Percentiles rank a stretch among this genome's conserved stretches.
Conservation (phyloP, 1,284 basidiomycete species). For the Crepidotus sp. region DNA sequence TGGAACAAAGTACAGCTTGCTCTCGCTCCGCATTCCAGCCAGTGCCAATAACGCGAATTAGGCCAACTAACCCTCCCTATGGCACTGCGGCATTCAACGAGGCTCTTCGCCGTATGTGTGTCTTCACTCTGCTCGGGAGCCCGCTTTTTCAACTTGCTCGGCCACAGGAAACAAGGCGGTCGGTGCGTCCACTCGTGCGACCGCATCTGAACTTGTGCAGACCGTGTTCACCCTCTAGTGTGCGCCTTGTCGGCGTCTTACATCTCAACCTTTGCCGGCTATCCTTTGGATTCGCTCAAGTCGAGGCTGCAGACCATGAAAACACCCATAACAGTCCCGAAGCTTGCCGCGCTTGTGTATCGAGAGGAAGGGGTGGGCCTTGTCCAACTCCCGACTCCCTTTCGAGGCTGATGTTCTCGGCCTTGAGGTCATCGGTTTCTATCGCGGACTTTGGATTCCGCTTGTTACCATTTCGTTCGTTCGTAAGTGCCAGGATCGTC, state of each 20-base stretch:
- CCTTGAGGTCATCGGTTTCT: constrained; percentile 67
- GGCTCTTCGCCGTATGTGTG: constrained; percentile 50
- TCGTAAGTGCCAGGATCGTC: constrained; percentile 44
- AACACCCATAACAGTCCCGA: constrained; percentile 64
- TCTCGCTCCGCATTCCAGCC: constrained; percentile 2
- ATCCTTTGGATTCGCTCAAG: constrained; percentile 87
- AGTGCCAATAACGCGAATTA: constrained; percentile 19
- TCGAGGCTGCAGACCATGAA: constrained; percentile 84
- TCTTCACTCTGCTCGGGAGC: constrained; percentile 9
- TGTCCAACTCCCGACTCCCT: neutral
- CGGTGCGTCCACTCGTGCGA: constrained; percentile 21
- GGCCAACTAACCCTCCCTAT: constrained; percentile 44
- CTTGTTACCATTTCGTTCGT: constrained; percentile 96
- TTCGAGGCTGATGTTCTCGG: constrained; percentile 1
- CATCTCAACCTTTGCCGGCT: constrained; percentile 75
- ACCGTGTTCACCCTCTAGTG: constrained; percentile 21
- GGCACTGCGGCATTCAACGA: constrained; percentile 55
- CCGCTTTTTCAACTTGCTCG: constrained; percentile 11
- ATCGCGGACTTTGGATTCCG: constrained; percentile 86
- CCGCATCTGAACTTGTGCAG: neutral
- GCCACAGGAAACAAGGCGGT: constrained; percentile 67
- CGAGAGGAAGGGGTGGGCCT: constrained; percentile 67
- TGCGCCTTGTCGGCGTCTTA: constrained; percentile 77
- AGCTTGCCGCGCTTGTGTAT: constrained; percentile 68
- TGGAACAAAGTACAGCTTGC: constrained; percentile 61